Evolutionary conservation across 2,329 filamentous ascomycete genomes (phyloP), one percentile per base, ranked within the genome.

Genomic region (Graphilbum sp.): DNA sequence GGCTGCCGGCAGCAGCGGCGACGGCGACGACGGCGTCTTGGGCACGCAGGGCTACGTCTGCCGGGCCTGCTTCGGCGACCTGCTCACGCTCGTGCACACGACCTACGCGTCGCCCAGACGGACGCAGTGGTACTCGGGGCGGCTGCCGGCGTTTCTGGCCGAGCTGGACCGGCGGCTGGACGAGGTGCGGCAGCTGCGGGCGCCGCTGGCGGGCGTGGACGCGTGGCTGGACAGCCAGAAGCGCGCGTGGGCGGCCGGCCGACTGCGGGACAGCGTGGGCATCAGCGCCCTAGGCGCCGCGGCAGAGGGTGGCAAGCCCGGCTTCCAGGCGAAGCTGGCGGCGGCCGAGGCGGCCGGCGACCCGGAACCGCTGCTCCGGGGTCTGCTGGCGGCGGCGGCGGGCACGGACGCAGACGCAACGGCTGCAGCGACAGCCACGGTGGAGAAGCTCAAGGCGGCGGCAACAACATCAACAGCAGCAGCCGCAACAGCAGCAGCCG

Each of bases 51-150:
- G 7, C n/a, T 32, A 58, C 10, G 59, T 67, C 32, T 72, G 67
- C 46, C 45, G 57, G 15, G 55, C 59, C 20, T 72, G 68, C 49
- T 68, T 64, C 50, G 50, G 50, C 12, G 58, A 63, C 39, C 52
- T 67, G 7, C 47, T 72, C 31, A 62, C 67, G 32, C 56, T 56
- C 32, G 57, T 72, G 50, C 49, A 57, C 33, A 50, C 52, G 39
- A 55, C 57, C 35, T 64, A 60, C 43, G 45, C 56, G 16, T 17
- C 34, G 13, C 23, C 34, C 9, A 45, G 52, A 12, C 50, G 50
- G 15, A 49, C 55, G 47, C 65, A 69, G 48, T 74, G 70, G 70
- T 72, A 72, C 49, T 56, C 62, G 16, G 21, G 18, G 3, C 58
- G 60, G 34, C 56, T 67, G 24, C 56, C 55, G 23, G 54, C 55